Evolutionary conservation across 1,284 basidiomycete species (phyloP).

Genomic region (Cutaneotrichosporon sp.): DNA sequence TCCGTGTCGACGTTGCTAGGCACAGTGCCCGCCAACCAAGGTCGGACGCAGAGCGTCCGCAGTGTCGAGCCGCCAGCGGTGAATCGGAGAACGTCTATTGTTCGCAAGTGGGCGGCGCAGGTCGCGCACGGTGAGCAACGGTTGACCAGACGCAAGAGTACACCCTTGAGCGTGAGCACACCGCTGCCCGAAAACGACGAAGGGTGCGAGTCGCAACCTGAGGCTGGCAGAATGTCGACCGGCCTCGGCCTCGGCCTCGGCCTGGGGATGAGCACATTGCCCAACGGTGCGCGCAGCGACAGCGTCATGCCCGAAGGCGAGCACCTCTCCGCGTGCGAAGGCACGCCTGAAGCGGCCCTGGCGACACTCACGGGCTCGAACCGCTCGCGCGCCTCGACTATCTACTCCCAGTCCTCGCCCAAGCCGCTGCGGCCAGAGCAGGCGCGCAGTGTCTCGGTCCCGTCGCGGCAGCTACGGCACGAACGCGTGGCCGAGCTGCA

Average conservation of each 20-base stretch:
- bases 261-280: slow-evolving; percentile 7
- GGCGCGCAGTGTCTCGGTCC: not conserved
- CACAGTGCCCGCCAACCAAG: not conserved
- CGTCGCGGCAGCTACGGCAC: slow-evolving; percentile 7
- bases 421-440: not conserved
- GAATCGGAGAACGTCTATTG: slow-evolving; percentile 21
- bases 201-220: not conserved
- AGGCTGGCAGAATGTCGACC: too few relatives aligned
- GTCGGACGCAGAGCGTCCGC: slow-evolving; percentile 1
- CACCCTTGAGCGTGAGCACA: slow-evolving; percentile 1
- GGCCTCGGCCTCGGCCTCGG: slow-evolving; percentile 6
- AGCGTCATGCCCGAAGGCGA: not conserved
- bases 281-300: not conserved
- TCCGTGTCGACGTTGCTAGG: slow-evolving; percentile 10
- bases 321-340: not conserved
- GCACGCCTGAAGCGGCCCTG: slow-evolving; percentile 12
- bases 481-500: slow-evolving; percentile 16
- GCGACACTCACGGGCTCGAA: slow-evolving; percentile 10
- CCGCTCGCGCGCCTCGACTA: not conserved
- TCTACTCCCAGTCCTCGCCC: not conserved
- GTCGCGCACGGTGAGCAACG: slow-evolving; percentile 11
- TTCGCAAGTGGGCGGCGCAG: slow-evolving; percentile 26
- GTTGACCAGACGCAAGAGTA: slow-evolving; percentile 2
- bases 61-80: slow-evolving; percentile 12
- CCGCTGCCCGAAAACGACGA: not conserved